phyloP scores from a whole-genome alignment of 1,284 basidiomycete genomes.

The Trichosporon faecale region DNA sequence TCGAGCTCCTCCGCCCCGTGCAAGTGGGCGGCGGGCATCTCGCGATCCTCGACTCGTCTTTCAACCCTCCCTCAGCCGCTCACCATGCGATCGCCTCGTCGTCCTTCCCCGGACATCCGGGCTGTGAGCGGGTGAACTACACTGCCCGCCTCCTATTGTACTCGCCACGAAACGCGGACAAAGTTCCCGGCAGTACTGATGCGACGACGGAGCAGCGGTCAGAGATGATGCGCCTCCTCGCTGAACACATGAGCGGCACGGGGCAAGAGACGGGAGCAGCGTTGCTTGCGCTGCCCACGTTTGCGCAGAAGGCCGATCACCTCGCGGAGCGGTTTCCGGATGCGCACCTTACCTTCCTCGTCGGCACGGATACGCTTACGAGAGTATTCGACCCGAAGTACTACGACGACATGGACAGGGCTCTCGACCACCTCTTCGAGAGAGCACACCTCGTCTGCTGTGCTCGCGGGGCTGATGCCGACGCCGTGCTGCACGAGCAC shows the following conservation, averaged over 20 bases:
- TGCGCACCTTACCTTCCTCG: slow-evolving; percentile 51
- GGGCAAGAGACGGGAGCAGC: slow-evolving; percentile 60
- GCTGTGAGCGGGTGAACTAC: slow-evolving; percentile 55
- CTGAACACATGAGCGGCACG: slow-evolving; percentile 39
- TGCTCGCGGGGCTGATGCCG: slow-evolving; percentile 32
- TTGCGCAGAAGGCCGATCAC: slow-evolving; percentile 72
- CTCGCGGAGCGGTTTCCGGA: slow-evolving; percentile 28
- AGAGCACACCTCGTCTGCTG: slow-evolving; percentile 65
- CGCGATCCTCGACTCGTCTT: slow-evolving; percentile 80
- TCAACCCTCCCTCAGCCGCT: slow-evolving; percentile 87
- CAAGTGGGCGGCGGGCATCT: slow-evolving; percentile 35
- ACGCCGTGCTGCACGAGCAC: slow-evolving; percentile 11
- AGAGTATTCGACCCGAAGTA: slow-evolving; percentile 78
- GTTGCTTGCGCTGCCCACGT: slow-evolving; percentile 81
- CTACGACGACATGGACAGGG: slow-evolving; percentile 59
- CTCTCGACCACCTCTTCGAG: slow-evolving; percentile 30
- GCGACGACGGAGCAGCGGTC: slow-evolving; percentile 70
- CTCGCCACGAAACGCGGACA: slow-evolving; percentile 87
- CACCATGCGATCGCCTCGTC: slow-evolving; percentile 70
- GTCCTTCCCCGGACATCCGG: slow-evolving; percentile 25
- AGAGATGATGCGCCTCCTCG: slow-evolving; percentile 74
- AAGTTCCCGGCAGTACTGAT: slow-evolving; percentile 65
- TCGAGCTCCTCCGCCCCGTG: not conserved
- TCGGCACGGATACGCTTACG: slow-evolving; percentile 85
- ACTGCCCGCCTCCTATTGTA: slow-evolving; percentile 78